A percentile compares a stretch with the other conserved stretches of the same genome.
phyloP scores from a whole-genome alignment of 805 yeast genomes.

The Lachancea mirantina region DNA sequence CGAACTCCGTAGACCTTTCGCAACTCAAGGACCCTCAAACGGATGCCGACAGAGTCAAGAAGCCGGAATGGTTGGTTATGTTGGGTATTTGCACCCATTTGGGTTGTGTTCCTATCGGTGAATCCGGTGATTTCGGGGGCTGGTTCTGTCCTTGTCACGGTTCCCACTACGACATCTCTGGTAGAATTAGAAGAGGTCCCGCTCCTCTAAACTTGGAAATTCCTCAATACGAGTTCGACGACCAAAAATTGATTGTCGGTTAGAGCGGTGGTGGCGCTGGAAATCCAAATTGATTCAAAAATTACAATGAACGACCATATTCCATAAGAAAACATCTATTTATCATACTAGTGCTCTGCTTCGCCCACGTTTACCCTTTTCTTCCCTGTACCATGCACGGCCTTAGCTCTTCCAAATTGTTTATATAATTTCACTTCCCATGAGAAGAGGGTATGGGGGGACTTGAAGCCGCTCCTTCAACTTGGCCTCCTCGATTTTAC shows the following conservation, averaged over 20 bases:
- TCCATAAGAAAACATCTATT: too few relatives aligned
- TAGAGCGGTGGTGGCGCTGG: conserved; percentile 34
- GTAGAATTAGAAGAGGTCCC: conserved; percentile 99
- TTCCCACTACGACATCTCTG: conserved; percentile 99
- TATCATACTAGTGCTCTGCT: too few relatives aligned
- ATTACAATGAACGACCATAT: too few relatives aligned
- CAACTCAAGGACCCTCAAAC: conserved; percentile 88
- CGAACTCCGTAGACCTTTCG: conserved; percentile 71
- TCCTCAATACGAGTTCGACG: conserved; percentile 83
- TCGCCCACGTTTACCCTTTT: too few relatives aligned
- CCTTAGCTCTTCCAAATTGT: too few relatives aligned
- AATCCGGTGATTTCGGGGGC: conserved; percentile 99
- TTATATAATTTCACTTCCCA: too few relatives aligned
- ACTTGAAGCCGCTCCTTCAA: too few relatives aligned
- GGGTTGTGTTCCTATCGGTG: conserved; percentile 99
- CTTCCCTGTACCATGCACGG: too few relatives aligned
- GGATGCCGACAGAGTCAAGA: conserved; percentile 88
- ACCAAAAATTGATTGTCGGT: conserved; percentile 84
- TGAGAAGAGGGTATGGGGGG: too few relatives aligned
- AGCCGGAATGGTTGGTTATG: conserved; percentile 98
- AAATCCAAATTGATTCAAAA: background rate
- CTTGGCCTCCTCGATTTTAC: too few relatives aligned
- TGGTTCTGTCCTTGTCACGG: conserved; percentile 99
- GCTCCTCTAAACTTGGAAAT: conserved; percentile 98
- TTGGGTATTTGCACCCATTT: conserved; percentile 99